Base-by-base conservation (phyloP, 208 protist genomes). In the Leishmania turanica region DNA sequence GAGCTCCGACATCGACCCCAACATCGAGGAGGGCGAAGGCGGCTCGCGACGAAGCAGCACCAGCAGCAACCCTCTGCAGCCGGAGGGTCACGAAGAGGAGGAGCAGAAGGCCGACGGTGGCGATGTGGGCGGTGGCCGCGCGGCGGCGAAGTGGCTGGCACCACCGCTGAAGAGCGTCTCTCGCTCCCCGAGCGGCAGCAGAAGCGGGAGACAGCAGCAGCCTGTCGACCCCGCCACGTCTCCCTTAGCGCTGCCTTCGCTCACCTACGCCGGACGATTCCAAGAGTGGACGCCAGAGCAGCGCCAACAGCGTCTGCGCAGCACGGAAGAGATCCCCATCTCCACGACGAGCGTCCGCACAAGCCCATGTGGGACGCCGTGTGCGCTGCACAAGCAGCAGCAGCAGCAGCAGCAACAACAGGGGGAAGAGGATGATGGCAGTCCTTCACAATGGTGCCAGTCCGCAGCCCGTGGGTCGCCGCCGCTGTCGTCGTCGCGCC, bases 101-200 rank as follows among this genome's bases (percentile, higher is more conserved):
- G 42, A 34, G 45, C 21, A 53, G 27, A 31, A 31, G 21, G n/a
- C 27, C 11, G 21, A 13, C 45, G 49, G 72, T 3, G 34, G 31
- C 17, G 31, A 62, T 45, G 34, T 19, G 51, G 7, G 49, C 17
- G 62, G 49, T 64, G 54, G 40, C 5, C 70, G 47, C 13, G 71
- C 58, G 11, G 53, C 47, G 6, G 65, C 17, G 37, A 78, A 82
- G 74, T 82, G 82, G 82, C 78, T 86, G 34, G 31, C 77, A 34
- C 82, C 82, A 2, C 82, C 82, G 6, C 58, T 79, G 3, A 79
- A 86, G 74, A 86, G 82, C 54, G 45, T 86, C 56, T 86, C 82
- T 5, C 82, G 82, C 45, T 86, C 82, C n/a, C 82, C 78, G 3
- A 65, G 80, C 54, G 66, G 66, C 56, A 9, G 68, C 73, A 56